phyloP scores from a whole-genome alignment of 345 rosid species.

The Salix udensis region DNA sequence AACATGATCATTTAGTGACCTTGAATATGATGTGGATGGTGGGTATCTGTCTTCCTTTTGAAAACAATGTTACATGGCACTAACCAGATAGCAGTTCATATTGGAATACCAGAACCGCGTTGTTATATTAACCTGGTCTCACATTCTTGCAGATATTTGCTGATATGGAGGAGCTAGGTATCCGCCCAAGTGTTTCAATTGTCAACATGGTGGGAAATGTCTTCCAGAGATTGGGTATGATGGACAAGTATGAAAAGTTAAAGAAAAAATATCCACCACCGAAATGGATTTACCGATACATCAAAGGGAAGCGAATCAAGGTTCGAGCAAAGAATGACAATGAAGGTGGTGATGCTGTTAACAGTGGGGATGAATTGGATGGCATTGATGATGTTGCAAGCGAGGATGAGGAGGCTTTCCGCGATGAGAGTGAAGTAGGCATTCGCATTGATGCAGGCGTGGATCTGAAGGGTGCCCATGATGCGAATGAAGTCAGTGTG shows the following conservation, averaged over 20 bases:
- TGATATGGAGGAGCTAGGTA: conserved; percentile 96
- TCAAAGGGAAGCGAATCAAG: conserved; percentile 81
- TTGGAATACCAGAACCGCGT: neutral
- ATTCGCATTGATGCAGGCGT: neutral
- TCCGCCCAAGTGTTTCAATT: conserved; percentile 55
- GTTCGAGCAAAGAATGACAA: conserved; percentile 45
- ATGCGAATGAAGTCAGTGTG: neutral
- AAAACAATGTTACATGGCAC: neutral
- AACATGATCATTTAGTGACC: neutral
- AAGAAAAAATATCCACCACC: conserved; percentile 78
- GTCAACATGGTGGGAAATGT: conserved; percentile 70
- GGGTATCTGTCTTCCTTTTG: neutral
- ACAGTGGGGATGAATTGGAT: neutral
- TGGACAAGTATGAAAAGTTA: conserved; percentile 64
- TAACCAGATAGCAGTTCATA: neutral
- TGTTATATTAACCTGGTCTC: conserved; percentile 1
- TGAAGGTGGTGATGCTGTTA: conserved; percentile 27
- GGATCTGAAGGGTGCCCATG: neutral
- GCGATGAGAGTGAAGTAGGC: neutral
- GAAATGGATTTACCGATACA: conserved; percentile 64
- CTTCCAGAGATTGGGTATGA: conserved; percentile 61
- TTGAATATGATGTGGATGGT: neutral
- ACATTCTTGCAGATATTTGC: conserved; percentile 63
- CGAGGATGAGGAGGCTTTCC: neutral
- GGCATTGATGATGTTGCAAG: neutral